Evolutionary conservation across 2,329 filamentous ascomycete species (phyloP).

Genomic region (Fusarium dimerum): DNA sequence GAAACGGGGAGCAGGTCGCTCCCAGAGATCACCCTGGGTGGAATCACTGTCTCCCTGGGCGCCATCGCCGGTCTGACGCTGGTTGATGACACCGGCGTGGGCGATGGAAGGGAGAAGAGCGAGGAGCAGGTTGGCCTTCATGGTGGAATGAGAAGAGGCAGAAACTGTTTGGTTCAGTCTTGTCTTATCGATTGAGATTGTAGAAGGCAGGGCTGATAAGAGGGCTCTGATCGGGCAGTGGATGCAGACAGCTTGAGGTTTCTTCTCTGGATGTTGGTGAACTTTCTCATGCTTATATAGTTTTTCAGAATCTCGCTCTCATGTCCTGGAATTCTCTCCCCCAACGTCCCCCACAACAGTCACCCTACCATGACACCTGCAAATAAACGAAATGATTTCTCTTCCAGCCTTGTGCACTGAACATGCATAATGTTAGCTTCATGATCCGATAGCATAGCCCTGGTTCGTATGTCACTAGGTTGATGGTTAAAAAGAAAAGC

Average conservation of each 20-base stretch:
- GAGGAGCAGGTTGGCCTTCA: conserved; percentile 27
- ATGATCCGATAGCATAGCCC: not conserved
- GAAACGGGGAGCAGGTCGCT: conserved; percentile 32
- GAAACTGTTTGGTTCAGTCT: not conserved
- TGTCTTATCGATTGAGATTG: not conserved
- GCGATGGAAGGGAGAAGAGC: conserved; percentile 21
- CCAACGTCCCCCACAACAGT: not conserved
- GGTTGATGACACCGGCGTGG: conserved; percentile 14
- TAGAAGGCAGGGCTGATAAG: not conserved
- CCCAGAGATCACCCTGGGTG: conserved; percentile 27
- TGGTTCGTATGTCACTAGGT: not conserved
- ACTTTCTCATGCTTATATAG: not conserved
- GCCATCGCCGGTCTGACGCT: conserved; percentile 26
- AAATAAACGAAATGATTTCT: not conserved
- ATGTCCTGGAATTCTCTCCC: not conserved
- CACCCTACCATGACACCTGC: not conserved
- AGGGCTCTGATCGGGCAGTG: not conserved
- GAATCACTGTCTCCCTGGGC: conserved; percentile 20
- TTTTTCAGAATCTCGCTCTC: not conserved
- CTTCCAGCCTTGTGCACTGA: not conserved
- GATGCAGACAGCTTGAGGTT: not conserved
- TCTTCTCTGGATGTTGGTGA: not conserved
- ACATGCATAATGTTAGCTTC: not conserved
- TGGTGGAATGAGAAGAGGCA: conserved; percentile 1
- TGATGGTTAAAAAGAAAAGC: not conserved